Base-by-base conservation (phyloP, 306 rosid species). In the Sphenostylis stenocarpa region DNA sequence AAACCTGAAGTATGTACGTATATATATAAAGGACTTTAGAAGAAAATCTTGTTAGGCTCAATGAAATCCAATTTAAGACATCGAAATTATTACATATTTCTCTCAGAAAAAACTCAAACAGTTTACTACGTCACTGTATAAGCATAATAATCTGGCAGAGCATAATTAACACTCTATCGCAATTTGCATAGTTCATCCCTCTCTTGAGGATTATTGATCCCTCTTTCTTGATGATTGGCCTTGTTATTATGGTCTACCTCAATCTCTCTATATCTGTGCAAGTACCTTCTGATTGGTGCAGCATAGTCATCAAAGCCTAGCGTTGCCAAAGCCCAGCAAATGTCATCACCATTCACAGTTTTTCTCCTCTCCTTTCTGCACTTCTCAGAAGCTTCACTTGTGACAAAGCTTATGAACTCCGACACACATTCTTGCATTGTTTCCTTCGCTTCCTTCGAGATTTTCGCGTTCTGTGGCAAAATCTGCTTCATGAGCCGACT, bases 381-480 rank as follows among this genome's bases (percentile, higher is more conserved):
- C 85, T 88, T 93, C 11, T 93, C 96, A 0, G 98, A 89, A 0
- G 98, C 98, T 34, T 93, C 96, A 16, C 98, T 91, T 0, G 98
- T 93, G 4, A 89, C 98, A 10, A 91, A 93, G 78, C 96, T 86
- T 57, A 93, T 88, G 88, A 91, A 93, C 90, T 89, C 96, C 0
- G 98, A 93, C 49, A 85, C 98, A 15, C 96, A 93, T 68, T 93
- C 96, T n/a, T 93, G 98, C 98, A 87, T 93, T 28, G 92, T 93
- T 41, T 93, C 97, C 78, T 93, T 93, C 2, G 89, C 91, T 66
- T 93, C 98, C 83, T 93, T 93, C 1, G 98, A 93, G 81, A 93
- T 81, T 83, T 93, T 93, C 0, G 96, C 98, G 6, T 90, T 90
- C 4, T 87, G 78, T 34, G 98, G 98, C 20, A 93, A 61, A 70